Base-by-base conservation (phyloP, 495 filamentous ascomycete genomes). In the Penicillium cosmopolitanum region DNA sequence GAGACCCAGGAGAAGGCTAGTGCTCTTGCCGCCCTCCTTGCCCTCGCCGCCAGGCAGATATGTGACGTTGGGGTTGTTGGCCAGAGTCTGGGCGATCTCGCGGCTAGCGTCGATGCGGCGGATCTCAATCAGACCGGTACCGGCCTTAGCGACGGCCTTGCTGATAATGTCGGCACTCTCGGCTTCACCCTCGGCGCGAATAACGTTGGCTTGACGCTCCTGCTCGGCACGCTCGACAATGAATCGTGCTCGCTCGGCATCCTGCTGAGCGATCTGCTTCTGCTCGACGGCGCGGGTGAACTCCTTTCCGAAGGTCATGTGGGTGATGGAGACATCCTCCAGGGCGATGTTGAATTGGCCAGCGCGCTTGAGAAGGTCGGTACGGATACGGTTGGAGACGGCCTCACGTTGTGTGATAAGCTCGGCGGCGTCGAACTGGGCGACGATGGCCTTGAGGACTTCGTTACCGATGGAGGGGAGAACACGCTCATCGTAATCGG, bases 391-490 rank as follows among this genome's bases (percentile, higher is more conserved):
- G 81, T 96, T 89, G 65, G 87, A 91, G 68, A 99, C 96, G 62
- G 92, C 87, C 81, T 99, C 95, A 65, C 95, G 91, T 77, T 99
- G 95, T 51, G 95, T 99, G 86, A 99, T 99, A 56, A 99, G 90
- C 77, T 99, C 95, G 55, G 95, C 95, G 66, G 95, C 95, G 77
- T 99, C 95, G 82, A 98, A 99, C 73, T 98, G 95, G 65, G 95
- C 95, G 52, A 99, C 95, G 77, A 98, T 98, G 62, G 95, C 84
- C 80, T 99, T 99, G 72, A 99, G 92, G 66, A 99, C 95, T 89
- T 99, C 95, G 84, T 99, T 99, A 71, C 95, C 95, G 84, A 99
- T 98, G 69, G 95, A 99, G 54, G 95, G 95, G 69, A 99, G 92
- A 46, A 99, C 95, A 77, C 95, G 90, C 82, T 99, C 95, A 77